Evolutionary conservation across 2,329 filamentous ascomycete genomes (phyloP).

Genomic region (Monosporascus sp.): DNA sequence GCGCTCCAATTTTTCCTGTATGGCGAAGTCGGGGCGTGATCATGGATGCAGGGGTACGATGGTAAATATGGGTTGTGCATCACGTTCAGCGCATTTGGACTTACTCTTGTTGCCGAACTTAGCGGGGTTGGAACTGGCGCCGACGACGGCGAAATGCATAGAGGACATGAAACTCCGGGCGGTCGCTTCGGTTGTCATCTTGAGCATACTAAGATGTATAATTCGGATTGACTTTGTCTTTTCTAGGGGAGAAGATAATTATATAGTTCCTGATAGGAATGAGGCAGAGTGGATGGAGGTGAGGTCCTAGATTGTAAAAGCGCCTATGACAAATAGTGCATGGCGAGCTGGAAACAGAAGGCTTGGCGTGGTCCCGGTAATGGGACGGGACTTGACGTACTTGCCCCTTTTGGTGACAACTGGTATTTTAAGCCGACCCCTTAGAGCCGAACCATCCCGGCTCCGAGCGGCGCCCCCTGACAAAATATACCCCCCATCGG

Average conservation of each 20-base stretch:
- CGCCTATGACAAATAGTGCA: conserved; percentile 10
- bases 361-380: neutral
- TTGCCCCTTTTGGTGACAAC: neutral
- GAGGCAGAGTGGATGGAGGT: no score
- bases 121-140: conserved; percentile 75
- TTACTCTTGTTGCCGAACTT: conserved; percentile 88
- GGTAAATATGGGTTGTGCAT: neutral
- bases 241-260: no score
- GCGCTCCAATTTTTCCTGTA: neutral
- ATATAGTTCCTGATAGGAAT: no score
- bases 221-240: neutral
- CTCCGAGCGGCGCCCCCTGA: neutral
- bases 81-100: conserved; percentile 13
- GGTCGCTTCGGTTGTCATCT: conserved; percentile 63
- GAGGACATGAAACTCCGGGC: conserved; percentile 77
- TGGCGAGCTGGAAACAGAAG: neutral
- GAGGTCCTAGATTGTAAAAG: neutral
- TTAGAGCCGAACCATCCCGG: neutral
- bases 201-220: conserved; percentile 11
- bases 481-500: neutral
- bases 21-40: neutral
- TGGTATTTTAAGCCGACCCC: neutral
- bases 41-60: neutral
- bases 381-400: neutral
- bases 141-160: conserved; percentile 79